Evolutionary conservation across 1,139 yeast genomes (phyloP).

Genomic region (Geotrichum australiense): DNA sequence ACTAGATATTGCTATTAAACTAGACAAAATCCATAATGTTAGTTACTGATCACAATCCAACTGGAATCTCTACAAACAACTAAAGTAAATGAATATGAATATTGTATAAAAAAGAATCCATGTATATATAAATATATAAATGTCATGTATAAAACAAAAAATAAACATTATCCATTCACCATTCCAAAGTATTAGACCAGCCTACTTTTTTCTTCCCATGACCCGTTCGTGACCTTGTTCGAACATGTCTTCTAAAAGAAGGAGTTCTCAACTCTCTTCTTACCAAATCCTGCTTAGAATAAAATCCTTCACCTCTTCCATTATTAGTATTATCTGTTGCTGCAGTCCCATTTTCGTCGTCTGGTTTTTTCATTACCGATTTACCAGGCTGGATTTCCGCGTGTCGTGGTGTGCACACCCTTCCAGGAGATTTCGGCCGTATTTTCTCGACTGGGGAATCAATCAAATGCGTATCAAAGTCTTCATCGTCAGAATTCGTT

Average conservation of each 20-base stretch:
- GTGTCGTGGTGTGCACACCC: conserved; percentile 9
- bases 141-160: too few species aligned
- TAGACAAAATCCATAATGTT: too few species aligned
- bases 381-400: conserved; percentile 2
- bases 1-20: too few species aligned
- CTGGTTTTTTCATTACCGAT: conserved; percentile 3
- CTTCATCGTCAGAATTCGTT: conserved; percentile 8
- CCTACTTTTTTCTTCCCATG: neutral
- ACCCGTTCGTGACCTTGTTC: conserved; percentile 3
- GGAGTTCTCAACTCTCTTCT: conserved; percentile 1
- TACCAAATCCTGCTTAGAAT: conserved; percentile 10
- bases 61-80: too few species aligned
- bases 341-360: neutral
- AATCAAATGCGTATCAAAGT: neutral
- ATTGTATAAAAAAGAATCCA: too few species aligned
- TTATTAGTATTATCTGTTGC: neutral
- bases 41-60: too few species aligned
- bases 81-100: too few species aligned
- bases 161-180: too few species aligned
- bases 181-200: conserved; percentile 3
- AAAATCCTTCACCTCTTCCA: conserved; percentile 1
- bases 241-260: conserved; percentile 2
- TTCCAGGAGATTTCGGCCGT: conserved; percentile 6
- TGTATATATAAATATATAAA: too few species aligned
- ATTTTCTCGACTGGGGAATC: neutral